Evolutionary conservation across 495 filamentous ascomycete species (phyloP), one percentile per base, ranked within the genome.

Genomic region (Hyaloscypha finlandica): DNA sequence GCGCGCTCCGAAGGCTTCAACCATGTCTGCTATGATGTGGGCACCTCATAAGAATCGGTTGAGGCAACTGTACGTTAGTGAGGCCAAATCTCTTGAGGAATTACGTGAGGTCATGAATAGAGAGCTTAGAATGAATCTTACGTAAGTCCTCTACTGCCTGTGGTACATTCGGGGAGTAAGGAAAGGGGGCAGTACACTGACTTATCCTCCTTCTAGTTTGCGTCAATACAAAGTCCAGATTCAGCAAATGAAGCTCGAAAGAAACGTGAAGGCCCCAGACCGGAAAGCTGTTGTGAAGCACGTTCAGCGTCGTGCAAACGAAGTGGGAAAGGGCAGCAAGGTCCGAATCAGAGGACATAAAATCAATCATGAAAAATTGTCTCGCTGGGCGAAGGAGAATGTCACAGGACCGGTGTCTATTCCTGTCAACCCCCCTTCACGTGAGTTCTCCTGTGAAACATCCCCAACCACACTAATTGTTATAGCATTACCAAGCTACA

Each of bases 161-260:
- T 37, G 33, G 33, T 37, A 37, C 33, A 37, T 37, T 37, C 33
- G 33, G 33, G 33, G 33, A 37, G 33, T 37, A 37, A 37, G 11
- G 33, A 37, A 11, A 5, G 33, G 11, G 33, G 33, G 11, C 11
- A 37, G 33, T 37, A 37, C 5, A 37, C 33, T 37, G 33, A 37
- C 33, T 37, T 53, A 32, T 45, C 31, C 29, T 37, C 35, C 33
- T 52, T 5, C 42, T 32, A 66, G 64, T 51, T 8, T n/a, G n/a
- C 64, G 64, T 55, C 64, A 67, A 55, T 67, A 67, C 31, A 67
- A 67, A 67, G 16, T 30, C 48, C 14, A 54, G 30, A 67, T 67
- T n/a, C 5, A 25, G 31, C 29, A 61, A 19, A 54, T 67, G 64
- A 54, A 37, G 5, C 45, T 61, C 45, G 22, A 67, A 29, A 20